Evolutionary conservation across 768 basidiomycete species (phyloP), one percentile per base, ranked within the genome.

Genomic region (Psilocybe tampanensis): DNA sequence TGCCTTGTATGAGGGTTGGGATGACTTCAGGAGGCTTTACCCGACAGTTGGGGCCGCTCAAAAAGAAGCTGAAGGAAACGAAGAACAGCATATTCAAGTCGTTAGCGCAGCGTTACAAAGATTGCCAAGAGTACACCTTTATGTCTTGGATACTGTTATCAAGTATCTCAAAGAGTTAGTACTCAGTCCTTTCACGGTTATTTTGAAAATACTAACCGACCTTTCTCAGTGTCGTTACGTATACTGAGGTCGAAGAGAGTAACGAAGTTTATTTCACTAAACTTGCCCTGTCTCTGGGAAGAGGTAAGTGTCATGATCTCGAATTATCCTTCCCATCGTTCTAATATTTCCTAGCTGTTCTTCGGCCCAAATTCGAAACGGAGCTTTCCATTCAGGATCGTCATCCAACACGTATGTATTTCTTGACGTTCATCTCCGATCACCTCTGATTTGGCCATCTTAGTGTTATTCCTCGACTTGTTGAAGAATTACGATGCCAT

Each of bases 381-480:
- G 85, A 93, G 54, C 68, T 95, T 22, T 93, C 95, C 2, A 88
- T 98, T 59, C 93, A 96, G 70, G 95, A 95, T 68, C 90, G 94
- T 39, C 89, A 96, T 75, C 86, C 93, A 50, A 82, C 89, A 15
- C 73, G 92, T 89, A 70, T 62, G 85, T 76, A 22, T 39, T 42
- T 11, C 26, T 3, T 34, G 8, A 1, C 47, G 12, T 9, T 26
- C 45, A 9, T 44, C 11, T 42, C 8, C 44, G 13, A 45, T 13
- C 21, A 29, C 22, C 47, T 60, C 48, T 47, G 19, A 51, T 33
- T 19, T 44, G 15, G 21, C 47, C 29, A 39, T 19, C 33, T 5
- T 47, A 92, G 91, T 91, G 43, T 74, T 98, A 59, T 89, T 97
- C 71, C 84, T 94, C 32, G 94, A 96, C 66, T 80, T 98, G 1